A percentile compares a stretch with the other conserved stretches of the same genome.
Evolutionary conservation across 2,329 filamentous ascomycete genomes (phyloP).

Genomic region (Xylariomycetidae sp.): DNA sequence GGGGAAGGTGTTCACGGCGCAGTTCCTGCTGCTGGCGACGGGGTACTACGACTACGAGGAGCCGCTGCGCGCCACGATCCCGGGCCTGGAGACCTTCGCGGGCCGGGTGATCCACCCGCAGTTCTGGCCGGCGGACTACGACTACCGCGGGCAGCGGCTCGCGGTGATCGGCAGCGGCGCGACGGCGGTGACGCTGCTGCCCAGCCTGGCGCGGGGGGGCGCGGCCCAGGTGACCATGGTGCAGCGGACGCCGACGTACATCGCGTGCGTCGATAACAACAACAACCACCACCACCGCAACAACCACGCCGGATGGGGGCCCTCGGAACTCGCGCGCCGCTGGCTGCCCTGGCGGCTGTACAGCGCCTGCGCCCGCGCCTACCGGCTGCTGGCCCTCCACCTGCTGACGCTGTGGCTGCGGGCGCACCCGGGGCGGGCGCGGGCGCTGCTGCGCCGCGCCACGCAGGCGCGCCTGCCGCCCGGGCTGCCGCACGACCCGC

Average conservation of each 20-base stretch:
- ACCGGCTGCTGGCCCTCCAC: conserved; percentile 4
- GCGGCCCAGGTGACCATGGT: conserved; percentile 69
- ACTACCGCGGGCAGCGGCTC: conserved; percentile 61
- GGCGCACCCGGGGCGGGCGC: conserved; percentile 39
- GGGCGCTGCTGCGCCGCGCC: conserved; percentile 34
- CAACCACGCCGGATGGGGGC: too few species aligned
- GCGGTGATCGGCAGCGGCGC: conserved; percentile 73
- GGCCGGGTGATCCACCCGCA: conserved; percentile 59
- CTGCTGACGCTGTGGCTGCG: conserved; percentile 34
- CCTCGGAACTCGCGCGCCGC: too few species aligned
- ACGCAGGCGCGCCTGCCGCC: conserved; percentile 42
- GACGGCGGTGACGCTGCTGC: conserved; percentile 72
- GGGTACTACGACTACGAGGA: conserved; percentile 62
- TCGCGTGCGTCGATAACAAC: too few species aligned
- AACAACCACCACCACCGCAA: too few species aligned
- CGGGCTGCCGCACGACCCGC: conserved; percentile 41
- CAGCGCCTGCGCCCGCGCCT: too few species aligned
- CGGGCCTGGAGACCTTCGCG: conserved; percentile 53
- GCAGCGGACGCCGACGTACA: conserved; percentile 70
- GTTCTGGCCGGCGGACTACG: conserved; percentile 65
- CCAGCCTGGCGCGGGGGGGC: conserved; percentile 57
- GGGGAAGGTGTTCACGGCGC: conserved; percentile 35
- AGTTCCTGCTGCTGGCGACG: conserved; percentile 51
- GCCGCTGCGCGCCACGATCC: conserved; percentile 48
- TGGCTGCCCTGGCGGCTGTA: too few species aligned